Evolutionary conservation across 805 yeast genomes (phyloP).

Genomic region (Groenewaldozyma salmanticensis): DNA sequence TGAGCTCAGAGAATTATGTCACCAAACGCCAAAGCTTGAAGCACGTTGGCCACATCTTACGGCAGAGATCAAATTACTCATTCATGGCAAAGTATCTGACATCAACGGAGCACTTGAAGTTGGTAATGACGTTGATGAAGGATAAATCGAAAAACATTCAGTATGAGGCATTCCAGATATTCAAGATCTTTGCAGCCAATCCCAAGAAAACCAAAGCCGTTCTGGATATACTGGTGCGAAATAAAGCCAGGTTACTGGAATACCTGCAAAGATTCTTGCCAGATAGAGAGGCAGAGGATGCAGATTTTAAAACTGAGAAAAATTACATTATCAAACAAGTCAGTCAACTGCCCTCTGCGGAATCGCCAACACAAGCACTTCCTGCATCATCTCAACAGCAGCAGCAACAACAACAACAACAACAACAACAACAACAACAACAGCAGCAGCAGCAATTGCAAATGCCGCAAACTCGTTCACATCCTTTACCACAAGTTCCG

Average conservation of each 20-base stretch:
- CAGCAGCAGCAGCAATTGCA: conserved; percentile 1
- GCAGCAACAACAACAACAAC: conserved; percentile 6
- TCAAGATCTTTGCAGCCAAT: conserved; percentile 93
- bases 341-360: conserved; percentile 27
- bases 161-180: conserved; percentile 83
- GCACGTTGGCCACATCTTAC: conserved; percentile 60
- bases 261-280: conserved; percentile 61
- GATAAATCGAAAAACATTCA: conserved; percentile 87
- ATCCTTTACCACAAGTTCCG: no score
- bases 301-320: conserved; percentile 60
- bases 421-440: conserved; percentile 1
- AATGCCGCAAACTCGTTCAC: conserved; percentile 1
- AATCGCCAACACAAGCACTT: conserved; percentile 7
- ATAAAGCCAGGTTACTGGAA: conserved; percentile 62
- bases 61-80: conserved; percentile 58
- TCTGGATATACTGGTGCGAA: conserved; percentile 71
- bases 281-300: conserved; percentile 51
- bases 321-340: conserved; percentile 71
- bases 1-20: conserved; percentile 75
- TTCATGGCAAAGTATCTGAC: conserved; percentile 72
- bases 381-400: conserved; percentile 7
- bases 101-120: conserved; percentile 71
- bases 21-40: conserved; percentile 83
- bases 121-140: conserved; percentile 75
- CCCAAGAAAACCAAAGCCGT: conserved; percentile 80